These are phyloP conservation scores for Reticulascus tulasneorum DNA, from an alignment of 2,329 filamentous ascomycete species.

Conservation along the genomic window DNA sequence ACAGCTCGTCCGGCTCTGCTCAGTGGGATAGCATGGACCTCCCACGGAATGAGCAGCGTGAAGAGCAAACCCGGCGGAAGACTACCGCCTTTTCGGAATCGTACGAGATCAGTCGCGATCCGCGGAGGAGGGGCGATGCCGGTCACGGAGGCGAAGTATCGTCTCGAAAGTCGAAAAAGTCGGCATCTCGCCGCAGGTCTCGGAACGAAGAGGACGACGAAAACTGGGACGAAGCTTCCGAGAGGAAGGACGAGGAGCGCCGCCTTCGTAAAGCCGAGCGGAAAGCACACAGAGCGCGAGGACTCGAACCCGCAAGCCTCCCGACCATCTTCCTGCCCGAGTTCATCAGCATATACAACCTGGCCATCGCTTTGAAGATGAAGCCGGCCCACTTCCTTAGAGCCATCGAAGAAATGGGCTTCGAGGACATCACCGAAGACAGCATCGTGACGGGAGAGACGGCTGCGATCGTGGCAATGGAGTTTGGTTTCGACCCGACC, in stretches of 20 bases:
- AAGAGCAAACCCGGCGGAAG: neutral
- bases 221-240: slow-evolving; percentile 35
- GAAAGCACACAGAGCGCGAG: slow-evolving; percentile 35
- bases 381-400: slow-evolving; percentile 65
- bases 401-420: slow-evolving; percentile 81
- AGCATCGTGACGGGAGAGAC: slow-evolving; percentile 89
- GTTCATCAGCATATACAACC: slow-evolving; percentile 81
- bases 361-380: slow-evolving; percentile 72
- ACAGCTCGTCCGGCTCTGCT: no score
- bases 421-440: slow-evolving; percentile 77
- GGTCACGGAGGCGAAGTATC: slow-evolving; percentile 4
- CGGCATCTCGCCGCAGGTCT: slow-evolving; percentile 1
- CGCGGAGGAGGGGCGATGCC: slow-evolving; percentile 8
- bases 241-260: slow-evolving; percentile 31
- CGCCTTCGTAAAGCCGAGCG: slow-evolving; percentile 39
- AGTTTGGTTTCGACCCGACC: slow-evolving; percentile 87
- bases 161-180: slow-evolving; percentile 6
- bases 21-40: no score
- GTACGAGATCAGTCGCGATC: slow-evolving; percentile 12
- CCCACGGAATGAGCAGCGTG: no score
- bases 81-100: slow-evolving; percentile 9
- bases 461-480: slow-evolving; percentile 82
- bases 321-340: slow-evolving; percentile 71
- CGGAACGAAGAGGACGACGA: slow-evolving; percentile 22
- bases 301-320: slow-evolving; percentile 40